Evolutionary conservation across 179 eudicot species (phyloP), one percentile per base, ranked within the genome.

Genomic region (Silene coronaria): DNA sequence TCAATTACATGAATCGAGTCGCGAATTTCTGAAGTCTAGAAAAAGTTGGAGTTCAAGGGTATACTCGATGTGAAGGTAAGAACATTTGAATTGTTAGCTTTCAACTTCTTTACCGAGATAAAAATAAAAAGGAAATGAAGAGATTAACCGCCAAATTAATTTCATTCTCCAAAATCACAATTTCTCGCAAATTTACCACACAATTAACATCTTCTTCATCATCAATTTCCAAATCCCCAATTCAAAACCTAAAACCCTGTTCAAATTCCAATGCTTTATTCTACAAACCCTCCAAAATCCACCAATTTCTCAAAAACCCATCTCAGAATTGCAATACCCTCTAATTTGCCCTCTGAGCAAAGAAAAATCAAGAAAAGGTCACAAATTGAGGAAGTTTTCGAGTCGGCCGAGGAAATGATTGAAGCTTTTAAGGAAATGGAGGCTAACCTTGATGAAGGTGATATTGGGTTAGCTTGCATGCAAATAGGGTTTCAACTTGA

Each of bases 351-450:
- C n/a, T n/a, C n/a, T n/a, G n/a, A 83, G 73, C 92, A 92, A 81
- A 80, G 86, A 58, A 89, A 85, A 80, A 80, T 81, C 68, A 84
- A 74, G 69, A 88, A 88, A 77, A 91, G 74, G 67, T 78, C 86
- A 10, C 74, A 85, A 27, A 71, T 90, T 78, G 91, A 90, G 64
- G 90, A 88, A n/a, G 90, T 85, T 9, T 89, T 94, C 53, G 96
- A 91, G 76, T 83, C 88, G 9, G 97, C 97, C 3, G 90, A 90
- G 0, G 94, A 94, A 14, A 91, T 92, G 97, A 82, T 91, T 59
- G 67, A 67, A 21, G 87, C 89, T 3, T 91, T 93, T 59, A 74
- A 84, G 10, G 76, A 79, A 6, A 89, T 89, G 96, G 89, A 91
- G 73, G 76, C 82, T 0, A 75, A 79, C 21, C 89, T 95, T 70